A percentile compares a stretch with the other conserved stretches of the same genome.
phyloP scores from a whole-genome alignment of 805 yeast genomes.

The Candida stauntonica region DNA sequence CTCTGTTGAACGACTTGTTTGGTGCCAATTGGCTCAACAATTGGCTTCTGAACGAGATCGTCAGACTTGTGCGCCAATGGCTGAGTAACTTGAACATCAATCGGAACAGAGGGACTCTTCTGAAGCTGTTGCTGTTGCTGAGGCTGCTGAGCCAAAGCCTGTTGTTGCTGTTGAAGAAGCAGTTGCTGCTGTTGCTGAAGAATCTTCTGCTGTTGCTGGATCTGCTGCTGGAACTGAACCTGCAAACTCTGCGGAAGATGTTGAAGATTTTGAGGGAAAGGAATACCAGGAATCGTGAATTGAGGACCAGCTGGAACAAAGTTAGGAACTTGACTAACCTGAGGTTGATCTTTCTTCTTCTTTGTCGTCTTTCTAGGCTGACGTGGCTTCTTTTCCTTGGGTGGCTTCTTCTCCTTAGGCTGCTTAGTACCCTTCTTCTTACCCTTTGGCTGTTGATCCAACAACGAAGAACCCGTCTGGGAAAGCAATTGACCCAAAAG shows the following conservation, averaged over 20 bases:
- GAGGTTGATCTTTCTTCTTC: constrained; percentile 24
- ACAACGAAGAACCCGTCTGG: constrained; percentile 15
- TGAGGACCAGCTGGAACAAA: constrained; percentile 20
- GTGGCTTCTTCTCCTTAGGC: constrained; percentile 22
- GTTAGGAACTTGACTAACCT: constrained; percentile 23
- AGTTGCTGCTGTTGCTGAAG: constrained; percentile 11
- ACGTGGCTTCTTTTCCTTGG: constrained; percentile 26
- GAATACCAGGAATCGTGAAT: constrained; percentile 16
- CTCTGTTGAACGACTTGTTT: too few relatives aligned
- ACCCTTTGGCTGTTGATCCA: constrained; percentile 13
- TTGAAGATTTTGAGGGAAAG: constrained; percentile 22
- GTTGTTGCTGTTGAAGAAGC: constrained; percentile 8
- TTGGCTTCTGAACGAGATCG: background rate
- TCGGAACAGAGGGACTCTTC: background rate
- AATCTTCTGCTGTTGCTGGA: constrained; percentile 21
- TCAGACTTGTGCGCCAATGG: too few relatives aligned
- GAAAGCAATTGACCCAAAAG: constrained; percentile 23
- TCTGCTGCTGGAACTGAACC: constrained; percentile 24
- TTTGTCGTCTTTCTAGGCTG: constrained; percentile 27
- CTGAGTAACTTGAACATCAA: too few relatives aligned
- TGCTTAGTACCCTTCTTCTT: constrained; percentile 18
- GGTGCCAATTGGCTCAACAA: too few relatives aligned
- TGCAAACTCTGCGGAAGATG: constrained; percentile 21
- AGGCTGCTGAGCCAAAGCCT: background rate
- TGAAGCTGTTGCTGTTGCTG: background rate